Conservation (phyloP, 805 yeast species). For the Wickerhamomyces subpelliculosus region DNA sequence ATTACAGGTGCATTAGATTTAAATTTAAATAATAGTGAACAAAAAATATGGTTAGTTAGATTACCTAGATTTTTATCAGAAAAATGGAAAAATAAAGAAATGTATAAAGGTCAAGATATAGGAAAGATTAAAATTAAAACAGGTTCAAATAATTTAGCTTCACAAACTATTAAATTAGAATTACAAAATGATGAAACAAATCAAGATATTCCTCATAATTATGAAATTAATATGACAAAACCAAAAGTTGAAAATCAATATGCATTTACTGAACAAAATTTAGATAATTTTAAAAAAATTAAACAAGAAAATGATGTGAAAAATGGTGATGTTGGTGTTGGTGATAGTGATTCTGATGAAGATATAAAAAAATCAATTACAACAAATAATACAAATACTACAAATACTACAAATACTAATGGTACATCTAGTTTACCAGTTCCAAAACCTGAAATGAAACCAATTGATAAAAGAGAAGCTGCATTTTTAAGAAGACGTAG, state of each 20-base stretch:
- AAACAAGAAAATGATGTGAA: slow-evolving; percentile 27
- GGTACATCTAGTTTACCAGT: too few species aligned
- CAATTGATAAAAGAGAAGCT: slow-evolving; percentile 26
- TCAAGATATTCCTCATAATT: slow-evolving; percentile 70
- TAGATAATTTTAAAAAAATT: slow-evolving; percentile 43
- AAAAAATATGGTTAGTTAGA: slow-evolving; percentile 88
- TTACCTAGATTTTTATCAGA: slow-evolving; percentile 83
- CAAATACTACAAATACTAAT: slow-evolving; percentile 2
- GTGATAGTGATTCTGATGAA: slow-evolving; percentile 9
- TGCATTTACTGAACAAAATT: slow-evolving; percentile 82
- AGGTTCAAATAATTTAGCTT: slow-evolving; percentile 15
- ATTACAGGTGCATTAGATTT: slow-evolving; percentile 61
- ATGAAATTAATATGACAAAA: slow-evolving; percentile 72
- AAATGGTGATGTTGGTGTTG: slow-evolving; percentile 21
- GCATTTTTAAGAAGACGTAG: slow-evolving; percentile 25
- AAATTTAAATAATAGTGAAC: slow-evolving; percentile 51
- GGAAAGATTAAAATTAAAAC: slow-evolving; percentile 60
- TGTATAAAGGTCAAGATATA: slow-evolving; percentile 64
- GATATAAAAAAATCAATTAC: neutral
- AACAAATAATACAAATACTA: neutral
- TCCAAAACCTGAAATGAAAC: slow-evolving; percentile 15
- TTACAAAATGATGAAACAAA: slow-evolving; percentile 43
- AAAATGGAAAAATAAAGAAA: slow-evolving; percentile 62
- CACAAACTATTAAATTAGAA: slow-evolving; percentile 51
- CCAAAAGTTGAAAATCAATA: slow-evolving; percentile 78